Evolutionary conservation across 1,284 basidiomycete genomes (phyloP), one percentile per base, ranked within the genome.

Genomic region (Leccinum ponderosum): DNA sequence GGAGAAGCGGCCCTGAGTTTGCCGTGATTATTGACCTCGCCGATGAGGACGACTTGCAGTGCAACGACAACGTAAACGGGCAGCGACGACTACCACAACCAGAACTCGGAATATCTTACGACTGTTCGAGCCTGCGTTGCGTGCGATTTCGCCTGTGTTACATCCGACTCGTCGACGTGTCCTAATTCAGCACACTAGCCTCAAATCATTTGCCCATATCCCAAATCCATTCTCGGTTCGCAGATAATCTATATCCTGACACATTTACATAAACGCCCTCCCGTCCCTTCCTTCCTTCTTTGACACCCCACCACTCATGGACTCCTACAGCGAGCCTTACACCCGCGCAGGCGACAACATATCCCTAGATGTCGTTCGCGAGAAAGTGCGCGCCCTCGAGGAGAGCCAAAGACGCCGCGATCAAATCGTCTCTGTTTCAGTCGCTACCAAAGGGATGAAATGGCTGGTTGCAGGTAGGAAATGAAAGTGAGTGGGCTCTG

Each of bases 321-420:
- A 84, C 67, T 78, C 77, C 55, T 83, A 82, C 68, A 70, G 74
- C 59, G 79, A 81, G 57, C 80, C 80, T n/a, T 76, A 75, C 58
- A 77, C 70, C 51, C 75, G 73, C 50, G 70, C 75, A 35, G 64
- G 73, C 29, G 77, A 78, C 62, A 64, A 76, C 65, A 69, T 80
- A 66, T 76, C 77, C 39, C 77, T 83, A 66, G 80, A 82, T 59
- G 80, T 84, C 67, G 85, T 91, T 68, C 83, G 86, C 54, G 75
- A 78, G 4, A 83, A 86, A 65, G 85, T 91, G 51, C 75, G 70
- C 37, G 76, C 79, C 7, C 87, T 94, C 68, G 90, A 95, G 75
- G 81, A 81, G 1, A 80, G 89, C 52, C 90, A 91, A n/a, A n/a
- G n/a, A n/a, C n/a, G n/a, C n/a, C n/a, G n/a, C n/a, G n/a, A n/a